Conservation (phyloP, 2,329 filamentous ascomycete species). For the Byssothecium circinans region DNA sequence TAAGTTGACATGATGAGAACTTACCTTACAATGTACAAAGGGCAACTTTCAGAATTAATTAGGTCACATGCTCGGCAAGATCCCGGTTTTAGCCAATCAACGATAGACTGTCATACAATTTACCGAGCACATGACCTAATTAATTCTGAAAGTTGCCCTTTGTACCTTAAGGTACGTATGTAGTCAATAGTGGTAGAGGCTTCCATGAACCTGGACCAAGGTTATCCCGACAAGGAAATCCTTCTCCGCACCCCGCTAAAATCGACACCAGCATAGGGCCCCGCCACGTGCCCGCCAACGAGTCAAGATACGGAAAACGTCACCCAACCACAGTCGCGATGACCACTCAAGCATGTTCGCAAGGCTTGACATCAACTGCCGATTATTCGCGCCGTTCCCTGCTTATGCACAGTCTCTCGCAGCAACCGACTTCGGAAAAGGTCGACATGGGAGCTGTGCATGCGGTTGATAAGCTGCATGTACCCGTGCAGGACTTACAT, state of each 20-base stretch:
- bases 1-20: no score
- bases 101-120: no score
- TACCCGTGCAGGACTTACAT: background rate
- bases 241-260: background rate
- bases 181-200: no score
- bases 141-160: no score
- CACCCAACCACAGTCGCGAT: background rate
- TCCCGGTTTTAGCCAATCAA: no score
- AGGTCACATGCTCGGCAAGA: no score
- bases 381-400: background rate
- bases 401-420: background rate
- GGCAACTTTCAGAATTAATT: no score
- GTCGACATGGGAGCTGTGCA: background rate
- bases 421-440: background rate
- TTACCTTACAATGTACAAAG: no score
- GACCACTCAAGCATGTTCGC: background rate
- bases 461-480: background rate
- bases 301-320: background rate
- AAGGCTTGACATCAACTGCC: constrained; percentile 2
- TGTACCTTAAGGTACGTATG: no score
- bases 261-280: background rate
- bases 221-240: no score
- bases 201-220: no score
- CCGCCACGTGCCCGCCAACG: background rate
- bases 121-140: no score